Conservation (phyloP, 257 asterid species). For the Forsythia suspensa region DNA sequence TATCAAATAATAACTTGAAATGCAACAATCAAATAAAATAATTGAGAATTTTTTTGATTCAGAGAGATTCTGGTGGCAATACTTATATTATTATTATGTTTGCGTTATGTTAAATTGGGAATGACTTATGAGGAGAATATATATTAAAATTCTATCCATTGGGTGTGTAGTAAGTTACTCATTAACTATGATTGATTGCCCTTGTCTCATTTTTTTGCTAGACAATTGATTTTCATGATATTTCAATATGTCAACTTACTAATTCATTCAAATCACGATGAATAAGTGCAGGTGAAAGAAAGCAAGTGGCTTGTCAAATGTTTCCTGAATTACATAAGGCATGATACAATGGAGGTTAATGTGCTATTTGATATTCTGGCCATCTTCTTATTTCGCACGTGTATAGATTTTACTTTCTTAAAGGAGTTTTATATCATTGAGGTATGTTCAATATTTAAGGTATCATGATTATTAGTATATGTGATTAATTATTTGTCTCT, state of each 20-base stretch:
- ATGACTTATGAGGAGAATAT: not conserved
- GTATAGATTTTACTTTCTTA: conserved; percentile 93
- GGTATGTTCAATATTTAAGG: conserved; percentile 44
- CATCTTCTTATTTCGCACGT: conserved; percentile 84
- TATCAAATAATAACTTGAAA: not conserved
- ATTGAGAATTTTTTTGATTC: not conserved
- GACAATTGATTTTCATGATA: not conserved
- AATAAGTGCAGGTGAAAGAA: conserved; percentile 83
- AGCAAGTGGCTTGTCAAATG: conserved; percentile 99
- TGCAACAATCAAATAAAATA: not conserved
- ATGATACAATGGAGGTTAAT: conserved; percentile 83
- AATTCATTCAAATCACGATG: conserved; percentile 19
- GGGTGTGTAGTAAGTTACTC: not conserved
- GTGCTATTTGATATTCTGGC: conserved; percentile 90
- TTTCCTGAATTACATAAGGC: conserved; percentile 87
- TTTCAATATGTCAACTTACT: conserved; percentile 15
- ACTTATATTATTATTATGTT: not conserved
- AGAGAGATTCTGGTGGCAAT: not conserved
- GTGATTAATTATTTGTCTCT: conserved; percentile 14
- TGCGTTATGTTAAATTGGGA: not conserved
- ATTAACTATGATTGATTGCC: not conserved
- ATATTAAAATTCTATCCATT: not conserved
- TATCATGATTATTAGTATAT: conserved; percentile 11
- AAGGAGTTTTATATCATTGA: conserved; percentile 97
- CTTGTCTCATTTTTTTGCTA: not conserved